Evolutionary conservation across 495 filamentous ascomycete species (phyloP).

Genomic region (Penicillium canariense): DNA sequence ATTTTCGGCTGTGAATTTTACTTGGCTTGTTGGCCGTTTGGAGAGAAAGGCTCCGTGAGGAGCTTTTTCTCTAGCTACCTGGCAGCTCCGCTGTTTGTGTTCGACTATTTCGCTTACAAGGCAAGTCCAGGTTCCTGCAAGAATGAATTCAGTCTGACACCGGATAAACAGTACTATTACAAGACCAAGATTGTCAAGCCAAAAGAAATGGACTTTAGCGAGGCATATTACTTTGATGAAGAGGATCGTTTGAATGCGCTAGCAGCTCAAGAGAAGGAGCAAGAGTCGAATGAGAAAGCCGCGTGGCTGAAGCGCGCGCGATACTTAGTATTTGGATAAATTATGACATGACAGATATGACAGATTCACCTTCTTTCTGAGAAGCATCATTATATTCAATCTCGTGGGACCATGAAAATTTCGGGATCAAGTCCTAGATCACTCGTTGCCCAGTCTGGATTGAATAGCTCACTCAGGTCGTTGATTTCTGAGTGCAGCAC

Average conservation of each 20-base stretch:
- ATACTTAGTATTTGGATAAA: constrained; percentile 21
- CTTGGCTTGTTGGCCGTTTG: constrained; percentile 38
- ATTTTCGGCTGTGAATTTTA: constrained; percentile 60
- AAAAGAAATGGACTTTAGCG: constrained; percentile 26
- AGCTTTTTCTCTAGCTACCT: constrained; percentile 32
- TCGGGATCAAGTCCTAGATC: constrained; percentile 12
- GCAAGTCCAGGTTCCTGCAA: neutral
- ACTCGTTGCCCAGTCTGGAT: constrained; percentile 10
- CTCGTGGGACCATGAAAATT: neutral
- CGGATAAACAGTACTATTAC: constrained; percentile 15
- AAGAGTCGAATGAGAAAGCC: neutral
- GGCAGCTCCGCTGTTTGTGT: constrained; percentile 28
- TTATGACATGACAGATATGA: no score
- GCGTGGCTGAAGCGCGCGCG: constrained; percentile 19
- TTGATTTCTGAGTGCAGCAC: constrained; percentile 1
- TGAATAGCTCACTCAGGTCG: constrained; percentile 11
- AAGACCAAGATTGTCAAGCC: constrained; percentile 27
- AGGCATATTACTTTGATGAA: constrained; percentile 27
- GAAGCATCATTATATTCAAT: neutral
- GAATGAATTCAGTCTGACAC: neutral
- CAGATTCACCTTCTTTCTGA: neutral
- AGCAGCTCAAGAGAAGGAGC: constrained; percentile 1
- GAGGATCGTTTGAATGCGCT: constrained; percentile 20
- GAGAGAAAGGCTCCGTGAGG: constrained; percentile 27
- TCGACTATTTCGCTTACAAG: constrained; percentile 32